These are phyloP conservation scores for Rhizophora apiculata DNA, from an alignment of 345 rosid genomes.

Conservation along the genomic window DNA sequence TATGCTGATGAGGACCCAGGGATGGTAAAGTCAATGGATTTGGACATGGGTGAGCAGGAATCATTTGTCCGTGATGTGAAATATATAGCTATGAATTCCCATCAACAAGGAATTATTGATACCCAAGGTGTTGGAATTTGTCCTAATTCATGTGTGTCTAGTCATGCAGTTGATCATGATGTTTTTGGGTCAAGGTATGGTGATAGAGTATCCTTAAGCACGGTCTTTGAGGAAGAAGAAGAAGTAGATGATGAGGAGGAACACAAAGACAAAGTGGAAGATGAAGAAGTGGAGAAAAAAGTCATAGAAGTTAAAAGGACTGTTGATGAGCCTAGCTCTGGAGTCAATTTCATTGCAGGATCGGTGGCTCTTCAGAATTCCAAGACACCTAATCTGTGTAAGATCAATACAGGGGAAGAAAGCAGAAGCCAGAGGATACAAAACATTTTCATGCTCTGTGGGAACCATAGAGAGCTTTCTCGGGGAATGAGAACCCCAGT, in stretches of 20 bases:
- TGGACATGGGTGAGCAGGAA: constrained; percentile 86
- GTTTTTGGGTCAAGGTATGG: constrained; percentile 42
- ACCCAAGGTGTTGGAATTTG: constrained; percentile 27
- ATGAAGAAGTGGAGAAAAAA: constrained; percentile 74
- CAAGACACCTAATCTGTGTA: constrained; percentile 9
- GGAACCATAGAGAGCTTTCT: constrained; percentile 84
- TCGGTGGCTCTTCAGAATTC: constrained; percentile 26
- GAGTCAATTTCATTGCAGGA: constrained; percentile 12
- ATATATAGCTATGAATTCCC: constrained; percentile 19
- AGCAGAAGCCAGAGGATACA: constrained; percentile 59
- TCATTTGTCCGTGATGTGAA: constrained; percentile 41
- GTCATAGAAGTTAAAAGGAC: constrained; percentile 67
- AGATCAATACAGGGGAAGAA: background rate
- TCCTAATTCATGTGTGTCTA: constrained; percentile 28
- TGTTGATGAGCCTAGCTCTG: constrained; percentile 13
- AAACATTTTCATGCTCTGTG: constrained; percentile 87
- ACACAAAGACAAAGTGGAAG: constrained; percentile 28
- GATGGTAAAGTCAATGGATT: constrained; percentile 96
- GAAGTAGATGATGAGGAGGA: constrained; percentile 49
- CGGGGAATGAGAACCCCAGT: constrained; percentile 47
- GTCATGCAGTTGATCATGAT: constrained; percentile 36
- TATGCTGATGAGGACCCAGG: constrained; percentile 73
- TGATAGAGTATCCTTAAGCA: constrained; percentile 61
- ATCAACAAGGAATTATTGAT: constrained; percentile 19
- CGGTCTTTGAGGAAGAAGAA: constrained; percentile 93